Percentiles rank a stretch among this genome's conserved stretches.
Evolutionary conservation across 208 protist genomes (phyloP).

Genomic region (Leishmania major): DNA sequence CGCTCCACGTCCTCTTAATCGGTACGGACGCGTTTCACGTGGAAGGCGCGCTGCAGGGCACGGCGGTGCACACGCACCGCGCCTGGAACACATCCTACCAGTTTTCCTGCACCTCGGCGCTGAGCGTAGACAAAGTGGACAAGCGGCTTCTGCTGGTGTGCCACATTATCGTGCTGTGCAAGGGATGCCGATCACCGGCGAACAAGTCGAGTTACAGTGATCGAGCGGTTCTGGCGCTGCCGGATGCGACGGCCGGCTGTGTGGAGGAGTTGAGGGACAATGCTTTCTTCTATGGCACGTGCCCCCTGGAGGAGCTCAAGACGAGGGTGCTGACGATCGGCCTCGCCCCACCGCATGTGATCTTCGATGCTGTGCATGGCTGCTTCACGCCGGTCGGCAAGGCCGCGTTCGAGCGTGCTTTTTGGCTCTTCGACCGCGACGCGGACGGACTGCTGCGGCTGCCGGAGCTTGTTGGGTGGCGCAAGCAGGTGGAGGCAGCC

Average conservation of each 20-base stretch:
- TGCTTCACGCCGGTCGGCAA: slow-evolving; percentile 63
- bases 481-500: slow-evolving; percentile 42
- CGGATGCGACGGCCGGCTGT: slow-evolving; percentile 43
- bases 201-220: slow-evolving; percentile 46
- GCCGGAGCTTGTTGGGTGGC: slow-evolving; percentile 73
- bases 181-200: slow-evolving; percentile 44
- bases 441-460: slow-evolving; percentile 57
- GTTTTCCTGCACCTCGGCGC: slow-evolving; percentile 58
- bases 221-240: slow-evolving; percentile 53
- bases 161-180: slow-evolving; percentile 70
- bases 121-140: slow-evolving; percentile 62
- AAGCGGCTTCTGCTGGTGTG: slow-evolving; percentile 53
- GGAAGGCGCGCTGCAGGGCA: slow-evolving; percentile 53
- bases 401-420: slow-evolving; percentile 61
- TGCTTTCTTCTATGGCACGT: slow-evolving; percentile 72
- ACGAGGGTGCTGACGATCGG: slow-evolving; percentile 39
- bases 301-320: slow-evolving; percentile 39
- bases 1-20: slow-evolving; percentile 63
- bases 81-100: slow-evolving; percentile 80
- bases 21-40: slow-evolving; percentile 66
- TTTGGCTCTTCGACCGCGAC: slow-evolving; percentile 89
- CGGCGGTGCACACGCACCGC: slow-evolving; percentile 57
- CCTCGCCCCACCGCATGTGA: slow-evolving; percentile 71
- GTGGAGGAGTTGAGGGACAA: slow-evolving; percentile 46
- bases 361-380: slow-evolving; percentile 61